These are phyloP conservation scores for Dictyostelium intermedium DNA, from an alignment of 78 protist species.

Conservation along the genomic window DNA sequence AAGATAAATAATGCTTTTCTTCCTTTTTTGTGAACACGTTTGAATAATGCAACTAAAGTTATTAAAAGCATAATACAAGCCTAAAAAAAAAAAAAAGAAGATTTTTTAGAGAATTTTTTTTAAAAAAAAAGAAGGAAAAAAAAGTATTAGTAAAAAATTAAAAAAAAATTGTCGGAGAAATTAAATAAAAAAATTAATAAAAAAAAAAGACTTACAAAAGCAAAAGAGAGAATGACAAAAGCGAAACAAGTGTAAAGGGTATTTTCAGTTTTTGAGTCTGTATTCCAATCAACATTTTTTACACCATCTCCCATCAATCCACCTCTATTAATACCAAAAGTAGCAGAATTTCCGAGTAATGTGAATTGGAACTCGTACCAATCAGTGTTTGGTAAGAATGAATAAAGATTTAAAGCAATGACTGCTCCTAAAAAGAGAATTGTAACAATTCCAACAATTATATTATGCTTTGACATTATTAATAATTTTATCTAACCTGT, in stretches of 20 bases:
- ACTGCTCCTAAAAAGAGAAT: constrained; percentile 32
- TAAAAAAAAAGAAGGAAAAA: no score
- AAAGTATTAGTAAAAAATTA: background rate
- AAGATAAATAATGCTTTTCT: constrained; percentile 25
- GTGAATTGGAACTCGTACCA: constrained; percentile 6
- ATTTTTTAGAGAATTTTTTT: no score
- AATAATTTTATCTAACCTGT: background rate
- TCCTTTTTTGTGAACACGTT: background rate
- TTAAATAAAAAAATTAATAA: no score
- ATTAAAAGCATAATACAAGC: constrained; percentile 1
- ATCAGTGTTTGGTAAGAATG: constrained; percentile 8
- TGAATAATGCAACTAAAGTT: constrained; percentile 11
- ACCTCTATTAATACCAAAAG: background rate
- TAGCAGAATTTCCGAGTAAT: background rate
- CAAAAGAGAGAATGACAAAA: constrained; percentile 31
- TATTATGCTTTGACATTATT: constrained; percentile 3
- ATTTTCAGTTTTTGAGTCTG: constrained; percentile 8
- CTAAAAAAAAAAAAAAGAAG: background rate
- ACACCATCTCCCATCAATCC: background rate
- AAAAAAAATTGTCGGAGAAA: background rate
- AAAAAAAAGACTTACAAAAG: constrained; percentile 27
- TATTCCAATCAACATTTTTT: constrained; percentile 1
- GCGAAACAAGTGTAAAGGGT: constrained; percentile 13
- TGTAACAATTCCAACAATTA: background rate
- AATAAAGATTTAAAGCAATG: constrained; percentile 23